phyloP scores from a whole-genome alignment of 768 basidiomycete species.

The Mycena olivaceomarginata region DNA sequence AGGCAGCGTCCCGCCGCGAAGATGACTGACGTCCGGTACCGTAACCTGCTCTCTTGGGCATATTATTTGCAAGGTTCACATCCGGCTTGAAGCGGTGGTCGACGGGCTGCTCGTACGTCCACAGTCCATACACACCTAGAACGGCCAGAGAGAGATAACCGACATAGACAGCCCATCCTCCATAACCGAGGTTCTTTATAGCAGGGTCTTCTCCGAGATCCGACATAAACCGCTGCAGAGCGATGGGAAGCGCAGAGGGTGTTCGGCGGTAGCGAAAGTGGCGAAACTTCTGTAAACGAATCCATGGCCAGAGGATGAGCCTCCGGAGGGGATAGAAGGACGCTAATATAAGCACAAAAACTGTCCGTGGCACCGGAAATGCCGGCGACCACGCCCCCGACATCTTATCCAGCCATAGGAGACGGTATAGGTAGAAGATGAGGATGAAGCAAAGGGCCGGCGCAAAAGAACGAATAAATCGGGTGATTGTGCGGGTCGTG shows the following conservation, averaged over 20 bases:
- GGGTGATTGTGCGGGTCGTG: background rate
- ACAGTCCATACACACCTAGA: conserved; percentile 1
- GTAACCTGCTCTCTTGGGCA: background rate
- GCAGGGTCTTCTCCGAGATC: no score
- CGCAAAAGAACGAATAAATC: background rate
- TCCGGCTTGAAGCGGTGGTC: conserved; percentile 19
- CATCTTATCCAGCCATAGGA: background rate
- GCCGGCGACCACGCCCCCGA: background rate
- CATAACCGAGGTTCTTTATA: background rate
- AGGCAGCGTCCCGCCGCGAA: no score
- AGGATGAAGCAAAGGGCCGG: background rate
- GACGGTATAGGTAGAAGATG: background rate
- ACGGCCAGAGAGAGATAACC: background rate
- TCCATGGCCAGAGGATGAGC: background rate
- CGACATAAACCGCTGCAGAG: background rate
- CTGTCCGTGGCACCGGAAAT: background rate
- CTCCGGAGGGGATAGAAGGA: background rate
- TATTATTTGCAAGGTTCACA: conserved; percentile 12
- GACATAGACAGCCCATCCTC: background rate
- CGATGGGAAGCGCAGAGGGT: background rate
- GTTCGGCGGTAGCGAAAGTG: background rate
- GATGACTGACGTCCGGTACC: background rate
- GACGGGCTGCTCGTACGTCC: conserved; percentile 10
- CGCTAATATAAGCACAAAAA: background rate
- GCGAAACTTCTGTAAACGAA: background rate